A percentile compares a stretch with the other conserved stretches of the same genome.
Evolutionary conservation across 2,329 filamentous ascomycete genomes (phyloP).

Genomic region (Fonsecaea erecta): DNA sequence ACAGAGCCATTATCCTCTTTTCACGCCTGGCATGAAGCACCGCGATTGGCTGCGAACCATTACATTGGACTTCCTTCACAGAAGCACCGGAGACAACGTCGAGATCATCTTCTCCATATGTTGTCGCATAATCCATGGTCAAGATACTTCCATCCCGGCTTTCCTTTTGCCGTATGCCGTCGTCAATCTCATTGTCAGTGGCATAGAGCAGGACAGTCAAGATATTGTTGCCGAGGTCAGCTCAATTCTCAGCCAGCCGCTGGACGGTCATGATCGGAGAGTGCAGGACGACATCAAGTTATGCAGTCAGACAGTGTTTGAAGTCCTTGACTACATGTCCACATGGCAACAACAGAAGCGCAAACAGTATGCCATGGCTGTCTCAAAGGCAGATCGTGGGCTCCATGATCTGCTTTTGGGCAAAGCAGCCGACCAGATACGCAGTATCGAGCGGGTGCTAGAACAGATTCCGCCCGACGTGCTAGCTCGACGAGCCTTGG

Average conservation of each 20-base stretch:
- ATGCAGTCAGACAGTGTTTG: conserved; percentile 92
- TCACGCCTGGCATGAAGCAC: conserved; percentile 67
- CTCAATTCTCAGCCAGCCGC: conserved; percentile 69
- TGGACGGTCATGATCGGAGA: conserved; percentile 56
- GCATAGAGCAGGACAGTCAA: conserved; percentile 64
- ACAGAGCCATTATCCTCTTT: conserved; percentile 75
- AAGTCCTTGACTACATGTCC: conserved; percentile 87
- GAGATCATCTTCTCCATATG: conserved; percentile 79
- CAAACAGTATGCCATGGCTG: conserved; percentile 44
- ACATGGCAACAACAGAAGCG: conserved; percentile 85
- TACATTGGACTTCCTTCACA: conserved; percentile 79
- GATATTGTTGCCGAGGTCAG: conserved; percentile 75
- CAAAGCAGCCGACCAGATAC: conserved; percentile 49
- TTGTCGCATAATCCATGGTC: conserved; percentile 78
- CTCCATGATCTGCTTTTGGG: conserved; percentile 26
- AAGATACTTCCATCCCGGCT: conserved; percentile 82
- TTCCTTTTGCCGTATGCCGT: conserved; percentile 89
- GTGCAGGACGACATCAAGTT: conserved; percentile 77
- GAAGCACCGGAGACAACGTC: conserved; percentile 74
- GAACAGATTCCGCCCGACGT: conserved; percentile 70
- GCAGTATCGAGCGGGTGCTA: conserved; percentile 74
- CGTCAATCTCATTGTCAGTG: conserved; percentile 79
- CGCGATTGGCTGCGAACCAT: conserved; percentile 80
- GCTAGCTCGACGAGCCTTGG: conserved; percentile 83
- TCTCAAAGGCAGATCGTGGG: conserved; percentile 31